phyloP scores from a whole-genome alignment of 345 rosid species.

The Garcia nutans region DNA sequence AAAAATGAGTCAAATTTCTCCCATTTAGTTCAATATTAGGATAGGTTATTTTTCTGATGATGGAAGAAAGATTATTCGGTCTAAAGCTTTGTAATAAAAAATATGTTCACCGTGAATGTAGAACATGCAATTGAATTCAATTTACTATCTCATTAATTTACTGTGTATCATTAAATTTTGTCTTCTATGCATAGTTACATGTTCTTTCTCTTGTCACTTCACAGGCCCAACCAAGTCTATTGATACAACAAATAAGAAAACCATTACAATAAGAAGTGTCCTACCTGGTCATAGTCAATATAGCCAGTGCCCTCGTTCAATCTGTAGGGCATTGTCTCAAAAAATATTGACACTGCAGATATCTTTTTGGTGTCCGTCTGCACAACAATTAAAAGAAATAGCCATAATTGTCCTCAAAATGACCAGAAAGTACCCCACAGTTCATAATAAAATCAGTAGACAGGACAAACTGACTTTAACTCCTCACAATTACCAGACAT shows the following conservation, averaged over 20 bases:
- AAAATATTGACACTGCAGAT: slow-evolving; percentile 97
- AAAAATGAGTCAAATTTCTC: neutral
- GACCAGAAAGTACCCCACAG: neutral
- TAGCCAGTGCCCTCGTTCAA: slow-evolving; percentile 93
- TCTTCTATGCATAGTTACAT: neutral
- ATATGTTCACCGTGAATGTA: neutral
- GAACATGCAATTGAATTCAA: neutral
- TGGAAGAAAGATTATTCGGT: neutral
- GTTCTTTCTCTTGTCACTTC: neutral
- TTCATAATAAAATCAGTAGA: neutral
- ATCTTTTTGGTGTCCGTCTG: slow-evolving; percentile 99
- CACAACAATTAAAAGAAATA: slow-evolving; percentile 27
- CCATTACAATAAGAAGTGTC: neutral
- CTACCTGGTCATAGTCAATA: slow-evolving; percentile 96
- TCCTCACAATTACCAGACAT: neutral
- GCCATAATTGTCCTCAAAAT: neutral
- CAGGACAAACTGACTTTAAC: neutral
- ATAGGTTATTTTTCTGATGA: neutral
- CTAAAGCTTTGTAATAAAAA: neutral
- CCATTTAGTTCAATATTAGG: neutral
- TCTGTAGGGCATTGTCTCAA: slow-evolving; percentile 98
- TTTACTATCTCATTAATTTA: neutral
- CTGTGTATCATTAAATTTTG: neutral
- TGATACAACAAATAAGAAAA: neutral
- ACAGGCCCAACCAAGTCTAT: neutral